Conservation (phyloP, 257 asterid species). For the Leptodermis oblonga region DNA sequence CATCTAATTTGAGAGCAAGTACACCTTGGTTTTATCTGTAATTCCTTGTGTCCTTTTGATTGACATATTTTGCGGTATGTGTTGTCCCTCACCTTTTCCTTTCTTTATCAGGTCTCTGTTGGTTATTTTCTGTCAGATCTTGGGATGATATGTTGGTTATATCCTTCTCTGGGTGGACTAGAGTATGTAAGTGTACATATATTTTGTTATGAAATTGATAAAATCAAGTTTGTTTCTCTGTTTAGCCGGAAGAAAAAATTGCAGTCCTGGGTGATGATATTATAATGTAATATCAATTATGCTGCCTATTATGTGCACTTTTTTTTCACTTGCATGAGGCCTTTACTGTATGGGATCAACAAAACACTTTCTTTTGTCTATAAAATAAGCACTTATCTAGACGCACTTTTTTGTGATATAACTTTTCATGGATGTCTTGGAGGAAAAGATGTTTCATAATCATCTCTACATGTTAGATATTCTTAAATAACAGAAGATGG, state of each 20-base stretch:
- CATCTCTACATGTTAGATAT: not conserved
- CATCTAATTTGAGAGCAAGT: not conserved
- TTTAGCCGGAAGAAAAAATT: not conserved
- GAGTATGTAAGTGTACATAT: slow-evolving; percentile 74
- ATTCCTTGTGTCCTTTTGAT: not conserved
- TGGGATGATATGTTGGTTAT: slow-evolving; percentile 90
- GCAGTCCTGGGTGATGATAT: not conserved
- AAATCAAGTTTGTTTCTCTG: not conserved
- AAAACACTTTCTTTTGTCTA: not conserved
- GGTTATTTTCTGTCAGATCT: slow-evolving; percentile 92
- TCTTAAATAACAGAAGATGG: not conserved
- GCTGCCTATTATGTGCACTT: not conserved
- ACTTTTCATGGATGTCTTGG: not conserved
- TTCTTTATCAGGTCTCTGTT: slow-evolving; percentile 59
- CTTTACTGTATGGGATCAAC: not conserved
- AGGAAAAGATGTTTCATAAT: not conserved
- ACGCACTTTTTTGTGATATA: not conserved
- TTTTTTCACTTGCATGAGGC: not conserved
- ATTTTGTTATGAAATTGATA: not conserved
- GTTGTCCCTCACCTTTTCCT: slow-evolving; percentile 14
- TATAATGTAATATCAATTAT: not conserved
- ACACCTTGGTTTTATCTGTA: not conserved
- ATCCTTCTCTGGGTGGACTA: slow-evolving; percentile 88
- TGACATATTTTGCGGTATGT: not conserved
- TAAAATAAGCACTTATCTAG: not conserved